A percentile compares a stretch with the other conserved stretches of the same genome.
phyloP scores from a whole-genome alignment of 371 early-diverging fungal genomes.

The Saksenaea vasiformis region DNA sequence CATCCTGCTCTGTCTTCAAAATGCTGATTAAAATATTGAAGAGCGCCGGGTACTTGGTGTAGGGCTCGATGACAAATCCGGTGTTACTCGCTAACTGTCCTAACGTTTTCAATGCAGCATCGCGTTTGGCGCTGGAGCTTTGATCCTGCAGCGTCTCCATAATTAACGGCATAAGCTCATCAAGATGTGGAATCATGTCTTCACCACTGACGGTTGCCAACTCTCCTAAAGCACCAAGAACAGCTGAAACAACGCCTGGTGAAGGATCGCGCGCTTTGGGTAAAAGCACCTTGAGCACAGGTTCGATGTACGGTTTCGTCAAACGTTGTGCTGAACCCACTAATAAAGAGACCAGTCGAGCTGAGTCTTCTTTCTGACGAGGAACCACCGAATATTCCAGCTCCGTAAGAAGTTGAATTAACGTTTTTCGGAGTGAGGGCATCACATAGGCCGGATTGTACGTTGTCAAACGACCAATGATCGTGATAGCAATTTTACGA shows the following conservation, averaged over 20 bases:
- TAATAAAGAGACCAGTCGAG: slow-evolving; percentile 77
- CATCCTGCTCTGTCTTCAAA: slow-evolving; percentile 81
- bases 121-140: slow-evolving; percentile 80
- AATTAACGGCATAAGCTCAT: slow-evolving; percentile 83
- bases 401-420: slow-evolving; percentile 91
- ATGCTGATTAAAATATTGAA: slow-evolving; percentile 80
- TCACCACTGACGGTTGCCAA: slow-evolving; percentile 87
- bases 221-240: slow-evolving; percentile 88
- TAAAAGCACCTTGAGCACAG: slow-evolving; percentile 82
- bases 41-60: slow-evolving; percentile 85
- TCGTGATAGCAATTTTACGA: slow-evolving; percentile 80
- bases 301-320: slow-evolving; percentile 91
- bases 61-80: slow-evolving; percentile 91
- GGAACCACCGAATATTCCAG: slow-evolving; percentile 86
- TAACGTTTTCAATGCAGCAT: slow-evolving; percentile 86
- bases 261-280: slow-evolving; percentile 83
- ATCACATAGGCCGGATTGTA: slow-evolving; percentile 94
- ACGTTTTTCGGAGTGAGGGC: slow-evolving; percentile 84
- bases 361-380: slow-evolving; percentile 90
- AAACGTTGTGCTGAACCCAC: slow-evolving; percentile 78
- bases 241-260: slow-evolving; percentile 81
- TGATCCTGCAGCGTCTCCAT: slow-evolving; percentile 93
- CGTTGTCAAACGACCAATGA: slow-evolving; percentile 85
- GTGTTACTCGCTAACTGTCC: slow-evolving; percentile 86
- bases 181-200: slow-evolving; percentile 80